A percentile compares a stretch with the other conserved stretches of the same genome.
Conservation (phyloP, 257 asterid genomes). For the Nicotiana obtusifolia region DNA sequence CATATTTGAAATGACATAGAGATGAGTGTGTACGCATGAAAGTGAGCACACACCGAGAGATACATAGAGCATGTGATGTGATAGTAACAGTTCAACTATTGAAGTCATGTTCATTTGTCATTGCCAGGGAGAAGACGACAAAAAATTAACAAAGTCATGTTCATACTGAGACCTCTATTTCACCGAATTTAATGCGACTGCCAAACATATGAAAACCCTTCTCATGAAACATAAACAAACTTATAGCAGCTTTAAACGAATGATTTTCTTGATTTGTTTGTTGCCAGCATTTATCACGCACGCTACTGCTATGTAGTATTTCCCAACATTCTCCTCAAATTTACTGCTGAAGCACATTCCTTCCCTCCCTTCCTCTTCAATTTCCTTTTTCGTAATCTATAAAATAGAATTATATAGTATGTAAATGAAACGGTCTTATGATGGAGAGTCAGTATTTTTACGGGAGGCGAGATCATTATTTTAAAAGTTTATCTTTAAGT, state of each 20-base stretch:
- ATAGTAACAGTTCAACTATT: constrained; percentile 17
- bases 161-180: neutral
- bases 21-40: neutral
- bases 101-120: constrained; percentile 20
- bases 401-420: too few species aligned
- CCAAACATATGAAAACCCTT: neutral
- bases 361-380: neutral
- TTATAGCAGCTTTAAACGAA: neutral
- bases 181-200: constrained; percentile 26
- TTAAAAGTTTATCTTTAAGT: too few species aligned
- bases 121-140: constrained; percentile 6
- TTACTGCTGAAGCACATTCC: neutral
- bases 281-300: too few species aligned
- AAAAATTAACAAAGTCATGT: constrained; percentile 9
- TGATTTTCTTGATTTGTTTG: neutral
- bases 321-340: neutral
- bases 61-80: neutral
- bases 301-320: too few species aligned
- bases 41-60: neutral
- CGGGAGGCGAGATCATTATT: too few species aligned
- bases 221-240: neutral
- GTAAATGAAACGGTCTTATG: too few species aligned
- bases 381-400: too few species aligned
- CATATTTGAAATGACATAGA: too few species aligned
- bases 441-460: too few species aligned